These are phyloP conservation scores for Microcera coccophila DNA, from an alignment of 2,329 filamentous ascomycete genomes.

Conservation along the genomic window DNA sequence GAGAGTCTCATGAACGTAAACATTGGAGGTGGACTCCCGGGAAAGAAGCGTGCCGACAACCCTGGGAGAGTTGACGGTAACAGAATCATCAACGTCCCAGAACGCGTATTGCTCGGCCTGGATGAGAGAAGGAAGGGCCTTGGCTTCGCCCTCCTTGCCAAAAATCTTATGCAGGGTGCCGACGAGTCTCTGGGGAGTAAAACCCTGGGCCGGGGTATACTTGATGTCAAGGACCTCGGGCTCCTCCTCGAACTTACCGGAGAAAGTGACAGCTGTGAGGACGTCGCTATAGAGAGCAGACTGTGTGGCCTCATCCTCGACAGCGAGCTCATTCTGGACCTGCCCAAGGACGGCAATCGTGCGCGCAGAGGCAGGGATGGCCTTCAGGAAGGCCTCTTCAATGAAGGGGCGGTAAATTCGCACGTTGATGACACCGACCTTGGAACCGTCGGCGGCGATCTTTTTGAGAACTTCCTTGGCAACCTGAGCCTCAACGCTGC, in stretches of 20 bases:
- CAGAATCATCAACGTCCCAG: constrained; percentile 82
- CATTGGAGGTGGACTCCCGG: constrained; percentile 64
- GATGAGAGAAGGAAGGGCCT: constrained; percentile 42
- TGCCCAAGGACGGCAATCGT: constrained; percentile 86
- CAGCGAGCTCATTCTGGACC: constrained; percentile 68
- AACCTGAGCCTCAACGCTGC: constrained; percentile 84
- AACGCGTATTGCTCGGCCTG: constrained; percentile 82
- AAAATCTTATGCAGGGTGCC: constrained; percentile 48
- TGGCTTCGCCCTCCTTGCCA: constrained; percentile 51
- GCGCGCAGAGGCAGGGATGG: constrained; percentile 70
- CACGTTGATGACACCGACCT: constrained; percentile 84
- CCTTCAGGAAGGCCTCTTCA: constrained; percentile 86
- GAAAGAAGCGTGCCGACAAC: constrained; percentile 59
- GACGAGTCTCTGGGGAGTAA: constrained; percentile 54
- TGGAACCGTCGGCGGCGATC: constrained; percentile 67
- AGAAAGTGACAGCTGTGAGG: constrained; percentile 77
- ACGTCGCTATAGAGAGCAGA: constrained; percentile 94
- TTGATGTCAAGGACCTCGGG: constrained; percentile 79
- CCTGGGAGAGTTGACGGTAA: constrained; percentile 60
- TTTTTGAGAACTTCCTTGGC: constrained; percentile 74
- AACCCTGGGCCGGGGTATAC: constrained; percentile 66
- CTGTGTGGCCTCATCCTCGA: constrained; percentile 70
- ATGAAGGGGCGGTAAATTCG: constrained; percentile 93
- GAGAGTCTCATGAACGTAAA: constrained; percentile 59
- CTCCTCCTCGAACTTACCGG: constrained; percentile 58